Evolutionary conservation across 2,329 filamentous ascomycete genomes (phyloP).

Genomic region (Monilinia vaccinii-corymbosi): DNA sequence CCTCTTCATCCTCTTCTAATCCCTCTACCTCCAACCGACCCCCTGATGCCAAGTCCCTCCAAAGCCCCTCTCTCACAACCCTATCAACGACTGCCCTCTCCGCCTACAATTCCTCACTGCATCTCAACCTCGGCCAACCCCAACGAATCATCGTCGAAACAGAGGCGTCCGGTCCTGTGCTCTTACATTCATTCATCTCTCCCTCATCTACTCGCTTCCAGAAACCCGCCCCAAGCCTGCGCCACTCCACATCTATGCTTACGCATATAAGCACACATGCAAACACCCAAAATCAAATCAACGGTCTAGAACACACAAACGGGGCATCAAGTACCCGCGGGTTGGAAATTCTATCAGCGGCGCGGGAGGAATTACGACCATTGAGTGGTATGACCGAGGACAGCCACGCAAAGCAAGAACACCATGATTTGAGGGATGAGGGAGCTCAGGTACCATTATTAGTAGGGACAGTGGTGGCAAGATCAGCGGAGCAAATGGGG

Average conservation of each 20-base stretch:
- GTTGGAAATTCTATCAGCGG: conserved; percentile 10
- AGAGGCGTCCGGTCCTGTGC: conserved; percentile 30
- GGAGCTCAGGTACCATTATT: conserved; percentile 37
- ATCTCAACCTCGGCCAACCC: conserved; percentile 44
- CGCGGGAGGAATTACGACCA: conserved; percentile 21
- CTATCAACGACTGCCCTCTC: conserved; percentile 45
- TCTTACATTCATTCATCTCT: conserved; percentile 39
- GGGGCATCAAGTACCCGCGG: background rate
- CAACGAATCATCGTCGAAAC: conserved; percentile 52
- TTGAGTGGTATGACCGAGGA: conserved; percentile 17
- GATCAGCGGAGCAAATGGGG: conserved; percentile 36
- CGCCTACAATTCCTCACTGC: conserved; percentile 42
- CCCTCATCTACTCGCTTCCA: conserved; percentile 15
- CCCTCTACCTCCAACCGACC: conserved; percentile 6
- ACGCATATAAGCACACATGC: background rate
- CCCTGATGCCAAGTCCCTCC: conserved; percentile 12
- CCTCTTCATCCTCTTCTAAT: conserved; percentile 22
- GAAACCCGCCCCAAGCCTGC: background rate
- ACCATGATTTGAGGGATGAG: conserved; percentile 9
- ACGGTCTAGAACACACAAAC: background rate
- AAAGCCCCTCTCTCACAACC: conserved; percentile 40
- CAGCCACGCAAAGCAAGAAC: conserved; percentile 6
- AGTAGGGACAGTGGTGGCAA: conserved; percentile 45
- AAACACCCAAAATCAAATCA: background rate
- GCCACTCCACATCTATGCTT: background rate